Base-by-base conservation (phyloP, 257 asterid species). In the Solanum corneliomulleri region DNA sequence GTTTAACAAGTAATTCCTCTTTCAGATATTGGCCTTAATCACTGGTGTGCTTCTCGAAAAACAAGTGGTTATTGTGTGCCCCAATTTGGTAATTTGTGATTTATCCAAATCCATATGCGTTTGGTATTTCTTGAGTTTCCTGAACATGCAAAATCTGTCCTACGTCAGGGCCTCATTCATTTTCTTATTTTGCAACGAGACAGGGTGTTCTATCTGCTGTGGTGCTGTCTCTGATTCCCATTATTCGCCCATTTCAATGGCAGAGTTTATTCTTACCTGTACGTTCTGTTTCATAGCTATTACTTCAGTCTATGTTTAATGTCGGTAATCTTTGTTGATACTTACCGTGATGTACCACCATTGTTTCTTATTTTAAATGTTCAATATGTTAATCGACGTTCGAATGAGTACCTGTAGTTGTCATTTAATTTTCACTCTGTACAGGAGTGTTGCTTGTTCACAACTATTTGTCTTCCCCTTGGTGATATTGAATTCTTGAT, bases 251-350 rank as follows among this genome's bases (percentile, higher is more conserved):
- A 88, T 96, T 96, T 87, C 97, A 96, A 88, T 96, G 99, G 99
- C 99, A 96, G 91, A 96, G 99, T 92, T 94, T 96, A 89, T 95
- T 95, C 90, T 95, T 96, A 88, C 98, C 99, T 16, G 99, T 96
- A 93, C 90, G 96, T 92, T 91, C 81, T 85, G 88, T 85, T 60
- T 71, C 87, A 58, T 41, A 64, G 84, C 71, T 87, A 82, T 29
- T 76, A 82, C 41, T 81, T 88, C 52, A 84, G 85, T 69, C 84
- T 88, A 49, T 69, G 41, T 47, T 66, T 45, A 33, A 27, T 42
- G 74, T 69, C 66, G 37, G 29, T 58, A 85, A 33, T 56, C 31
- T 33, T 10, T 31, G 68, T 41, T 21, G 77, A 83, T 86, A 71
- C 60, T 70, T 84, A 15, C 39, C 27, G 16, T 78, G n/a, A 37